Conservation (phyloP, 129 eudicot genomes). For the Tagetes erecta region DNA sequence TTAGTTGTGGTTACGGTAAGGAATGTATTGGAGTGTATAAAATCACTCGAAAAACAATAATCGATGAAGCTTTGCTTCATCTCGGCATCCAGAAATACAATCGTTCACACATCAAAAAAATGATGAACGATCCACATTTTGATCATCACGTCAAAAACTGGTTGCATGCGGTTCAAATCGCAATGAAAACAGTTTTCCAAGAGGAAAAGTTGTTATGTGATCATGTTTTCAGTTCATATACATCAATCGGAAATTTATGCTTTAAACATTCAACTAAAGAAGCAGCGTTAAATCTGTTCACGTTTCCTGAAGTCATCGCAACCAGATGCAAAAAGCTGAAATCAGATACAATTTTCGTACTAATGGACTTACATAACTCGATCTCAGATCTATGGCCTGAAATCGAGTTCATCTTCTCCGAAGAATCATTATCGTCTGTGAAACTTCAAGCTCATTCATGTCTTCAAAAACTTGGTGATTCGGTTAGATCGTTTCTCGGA, state of each 20-base stretch:
- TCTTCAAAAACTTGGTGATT: slow-evolving; percentile 43
- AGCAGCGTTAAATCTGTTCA: slow-evolving; percentile 51
- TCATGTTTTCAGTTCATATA: slow-evolving; percentile 41
- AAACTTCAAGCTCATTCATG: slow-evolving; percentile 46
- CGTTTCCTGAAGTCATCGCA: slow-evolving; percentile 50
- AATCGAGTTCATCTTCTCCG: slow-evolving; percentile 58
- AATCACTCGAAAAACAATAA: slow-evolving; percentile 49
- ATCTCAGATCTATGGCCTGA: slow-evolving; percentile 49
- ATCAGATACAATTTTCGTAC: slow-evolving; percentile 46
- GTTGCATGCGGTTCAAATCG: slow-evolving; percentile 39
- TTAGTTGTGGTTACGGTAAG: slow-evolving; percentile 55
- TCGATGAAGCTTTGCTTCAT: slow-evolving; percentile 53
- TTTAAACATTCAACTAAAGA: slow-evolving; percentile 50
- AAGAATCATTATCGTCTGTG: slow-evolving; percentile 37
- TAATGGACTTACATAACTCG: slow-evolving; percentile 54
- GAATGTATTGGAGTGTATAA: slow-evolving; percentile 58
- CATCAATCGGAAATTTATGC: slow-evolving; percentile 42
- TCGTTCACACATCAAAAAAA: slow-evolving; percentile 45
- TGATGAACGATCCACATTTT: slow-evolving; percentile 43
- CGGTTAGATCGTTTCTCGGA: slow-evolving; percentile 23
- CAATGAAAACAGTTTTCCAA: slow-evolving; percentile 47
- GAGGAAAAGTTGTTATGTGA: slow-evolving; percentile 66
- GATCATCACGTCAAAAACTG: slow-evolving; percentile 48
- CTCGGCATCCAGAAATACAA: slow-evolving; percentile 48
- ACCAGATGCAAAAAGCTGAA: slow-evolving; percentile 42